A percentile compares a stretch with the other conserved stretches of the same genome.
These are phyloP conservation scores for Anacardium occidentale DNA, from an alignment of 345 rosid species.

Conservation along the genomic window DNA sequence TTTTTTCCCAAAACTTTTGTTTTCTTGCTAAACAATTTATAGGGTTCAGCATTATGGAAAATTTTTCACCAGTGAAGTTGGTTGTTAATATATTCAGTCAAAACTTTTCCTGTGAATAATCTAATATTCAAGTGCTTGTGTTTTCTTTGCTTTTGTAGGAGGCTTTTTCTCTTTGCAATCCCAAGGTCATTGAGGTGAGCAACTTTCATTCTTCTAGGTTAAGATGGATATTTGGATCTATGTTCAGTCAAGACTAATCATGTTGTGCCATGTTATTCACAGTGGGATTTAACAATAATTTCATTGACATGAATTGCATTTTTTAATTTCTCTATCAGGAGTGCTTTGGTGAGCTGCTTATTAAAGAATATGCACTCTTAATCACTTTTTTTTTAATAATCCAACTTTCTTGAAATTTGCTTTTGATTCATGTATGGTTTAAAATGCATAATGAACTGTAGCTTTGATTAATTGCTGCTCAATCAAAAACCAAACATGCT, in stretches of 20 bases:
- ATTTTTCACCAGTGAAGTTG: not conserved
- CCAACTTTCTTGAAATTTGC: not conserved
- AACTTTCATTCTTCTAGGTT: conserved; percentile 16
- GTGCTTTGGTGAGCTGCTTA: not conserved
- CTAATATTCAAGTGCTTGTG: conserved; percentile 7
- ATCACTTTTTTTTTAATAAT: not conserved
- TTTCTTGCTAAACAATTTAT: not conserved
- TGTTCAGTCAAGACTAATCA: not conserved
- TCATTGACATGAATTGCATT: not conserved
- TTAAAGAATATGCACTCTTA: not conserved
- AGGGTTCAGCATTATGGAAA: not conserved
- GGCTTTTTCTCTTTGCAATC: conserved; percentile 83
- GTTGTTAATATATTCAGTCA: not conserved
- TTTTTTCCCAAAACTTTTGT: not conserved
- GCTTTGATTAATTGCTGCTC: not conserved
- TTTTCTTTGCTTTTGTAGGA: conserved; percentile 47
- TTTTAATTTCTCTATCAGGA: not conserved
- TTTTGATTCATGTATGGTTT: not conserved
- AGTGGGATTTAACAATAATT: not conserved
- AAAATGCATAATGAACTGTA: not conserved
- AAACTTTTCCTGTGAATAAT: not conserved
- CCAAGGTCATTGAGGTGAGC: conserved; percentile 73
- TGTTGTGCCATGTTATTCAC: conserved; percentile 1
- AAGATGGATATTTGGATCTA: conserved; percentile 10
- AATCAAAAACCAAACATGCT: not conserved